phyloP scores from a whole-genome alignment of 164 flowering plant species.

The Euptelea pleiosperma region DNA sequence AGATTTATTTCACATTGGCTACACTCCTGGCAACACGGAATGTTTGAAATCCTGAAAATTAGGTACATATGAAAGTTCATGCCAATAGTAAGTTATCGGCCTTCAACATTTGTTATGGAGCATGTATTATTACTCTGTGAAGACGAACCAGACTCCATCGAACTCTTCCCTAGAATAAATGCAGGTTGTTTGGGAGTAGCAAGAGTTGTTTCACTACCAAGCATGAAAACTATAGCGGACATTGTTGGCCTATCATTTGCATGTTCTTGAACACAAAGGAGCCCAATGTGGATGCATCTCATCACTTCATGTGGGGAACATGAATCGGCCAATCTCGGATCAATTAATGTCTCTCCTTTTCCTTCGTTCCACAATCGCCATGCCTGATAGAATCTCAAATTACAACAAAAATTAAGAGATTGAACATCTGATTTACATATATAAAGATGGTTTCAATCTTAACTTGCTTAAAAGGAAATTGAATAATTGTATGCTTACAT shows the following conservation, averaged over 20 bases:
- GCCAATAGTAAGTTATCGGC: too few species aligned
- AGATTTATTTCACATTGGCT: too few species aligned
- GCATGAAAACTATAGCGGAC: conserved; percentile 22
- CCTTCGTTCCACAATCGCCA: conserved; percentile 30
- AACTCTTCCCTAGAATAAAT: background rate
- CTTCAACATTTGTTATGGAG: background rate
- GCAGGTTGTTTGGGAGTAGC: background rate
- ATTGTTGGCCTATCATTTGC: conserved; percentile 25
- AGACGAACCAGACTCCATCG: background rate
- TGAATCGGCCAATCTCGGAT: background rate
- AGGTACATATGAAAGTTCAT: too few species aligned
- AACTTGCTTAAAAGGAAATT: too few species aligned
- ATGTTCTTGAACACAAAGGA: conserved; percentile 26
- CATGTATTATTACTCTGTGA: too few species aligned
- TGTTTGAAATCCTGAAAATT: too few species aligned
- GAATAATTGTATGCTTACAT: conserved; percentile 11
- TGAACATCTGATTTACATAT: too few species aligned
- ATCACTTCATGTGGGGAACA: conserved; percentile 3
- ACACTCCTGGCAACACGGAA: too few species aligned
- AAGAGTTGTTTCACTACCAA: conserved; percentile 8
- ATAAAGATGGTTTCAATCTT: too few species aligned
- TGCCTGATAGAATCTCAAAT: conserved; percentile 16
- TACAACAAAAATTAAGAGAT: background rate
- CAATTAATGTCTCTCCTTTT: conserved; percentile 16
- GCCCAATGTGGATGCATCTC: conserved; percentile 25